These are phyloP conservation scores for Irineochytrium annulatum DNA, from an alignment of 192 early-diverging fungal species.

Conservation along the genomic window DNA sequence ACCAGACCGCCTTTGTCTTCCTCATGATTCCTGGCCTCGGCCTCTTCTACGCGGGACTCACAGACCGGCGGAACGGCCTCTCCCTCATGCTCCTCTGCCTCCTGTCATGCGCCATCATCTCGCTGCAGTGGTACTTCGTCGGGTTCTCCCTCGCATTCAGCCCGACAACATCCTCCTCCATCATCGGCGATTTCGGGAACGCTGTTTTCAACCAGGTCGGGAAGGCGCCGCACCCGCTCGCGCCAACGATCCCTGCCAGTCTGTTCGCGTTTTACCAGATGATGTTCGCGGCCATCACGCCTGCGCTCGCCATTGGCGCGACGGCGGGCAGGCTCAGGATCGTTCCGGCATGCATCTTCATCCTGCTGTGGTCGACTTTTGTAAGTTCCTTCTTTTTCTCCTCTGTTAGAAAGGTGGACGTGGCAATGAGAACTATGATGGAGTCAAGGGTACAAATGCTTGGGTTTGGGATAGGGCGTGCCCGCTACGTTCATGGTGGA, in stretches of 20 bases:
- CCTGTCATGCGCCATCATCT: conserved; percentile 71
- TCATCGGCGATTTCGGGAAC: conserved; percentile 26
- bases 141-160: conserved; percentile 78
- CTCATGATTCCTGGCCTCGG: conserved; percentile 86
- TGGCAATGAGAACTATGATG: no score
- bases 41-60: conserved; percentile 87
- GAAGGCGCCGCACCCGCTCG: conserved; percentile 42
- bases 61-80: conserved; percentile 77
- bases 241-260: conserved; percentile 57
- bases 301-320: conserved; percentile 84
- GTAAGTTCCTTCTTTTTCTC: no score
- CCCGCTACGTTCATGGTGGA: no score
- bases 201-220: conserved; percentile 6
- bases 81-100: conserved; percentile 75
- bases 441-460: no score
- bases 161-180: conserved; percentile 41
- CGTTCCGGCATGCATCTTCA: conserved; percentile 81
- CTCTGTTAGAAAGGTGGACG: no score
- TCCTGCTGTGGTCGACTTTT: conserved; percentile 85
- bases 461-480: no score
- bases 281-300: conserved; percentile 90
- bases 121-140: conserved; percentile 72
- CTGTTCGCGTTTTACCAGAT: conserved; percentile 71
- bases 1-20: conserved; percentile 77
- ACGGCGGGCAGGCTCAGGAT: conserved; percentile 84